phyloP scores from a whole-genome alignment of 495 filamentous ascomycete genomes.

The Hypoxylon rickii region DNA sequence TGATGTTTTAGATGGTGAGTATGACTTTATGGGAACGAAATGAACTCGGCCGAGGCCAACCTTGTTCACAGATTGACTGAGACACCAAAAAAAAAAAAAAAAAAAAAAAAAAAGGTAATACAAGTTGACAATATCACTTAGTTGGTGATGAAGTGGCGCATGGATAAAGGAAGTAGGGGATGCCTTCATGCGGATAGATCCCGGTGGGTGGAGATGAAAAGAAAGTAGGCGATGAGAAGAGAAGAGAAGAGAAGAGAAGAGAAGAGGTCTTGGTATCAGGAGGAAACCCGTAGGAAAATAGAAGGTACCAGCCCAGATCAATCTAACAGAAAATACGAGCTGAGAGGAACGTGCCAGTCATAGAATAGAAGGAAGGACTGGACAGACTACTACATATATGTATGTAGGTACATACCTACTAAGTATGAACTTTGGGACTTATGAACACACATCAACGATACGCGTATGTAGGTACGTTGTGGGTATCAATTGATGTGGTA shows the following conservation, averaged over 20 bases:
- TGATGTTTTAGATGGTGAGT: neutral
- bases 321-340: neutral
- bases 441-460: too few species aligned
- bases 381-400: too few species aligned
- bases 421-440: too few species aligned
- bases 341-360: slow-evolving; percentile 16
- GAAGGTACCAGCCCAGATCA: neutral
- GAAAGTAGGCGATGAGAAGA: neutral
- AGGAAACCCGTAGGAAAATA: neutral
- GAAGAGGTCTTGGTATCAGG: neutral
- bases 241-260: neutral
- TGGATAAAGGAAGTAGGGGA: neutral
- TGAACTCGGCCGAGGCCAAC: slow-evolving; percentile 1
- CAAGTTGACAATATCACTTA: neutral
- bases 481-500: too few species aligned
- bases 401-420: too few species aligned
- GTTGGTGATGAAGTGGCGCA: neutral
- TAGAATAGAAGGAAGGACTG: slow-evolving; percentile 7
- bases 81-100: too few species aligned
- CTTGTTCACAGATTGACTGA: too few species aligned
- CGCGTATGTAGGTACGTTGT: neutral
- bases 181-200: neutral
- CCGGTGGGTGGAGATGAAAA: neutral
- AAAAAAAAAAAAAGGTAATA: neutral
- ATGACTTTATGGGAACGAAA: slow-evolving; percentile 10